Base-by-base conservation (phyloP, 225 moss, liverwort and hornwort species). In the Pleurozium schreberi region DNA sequence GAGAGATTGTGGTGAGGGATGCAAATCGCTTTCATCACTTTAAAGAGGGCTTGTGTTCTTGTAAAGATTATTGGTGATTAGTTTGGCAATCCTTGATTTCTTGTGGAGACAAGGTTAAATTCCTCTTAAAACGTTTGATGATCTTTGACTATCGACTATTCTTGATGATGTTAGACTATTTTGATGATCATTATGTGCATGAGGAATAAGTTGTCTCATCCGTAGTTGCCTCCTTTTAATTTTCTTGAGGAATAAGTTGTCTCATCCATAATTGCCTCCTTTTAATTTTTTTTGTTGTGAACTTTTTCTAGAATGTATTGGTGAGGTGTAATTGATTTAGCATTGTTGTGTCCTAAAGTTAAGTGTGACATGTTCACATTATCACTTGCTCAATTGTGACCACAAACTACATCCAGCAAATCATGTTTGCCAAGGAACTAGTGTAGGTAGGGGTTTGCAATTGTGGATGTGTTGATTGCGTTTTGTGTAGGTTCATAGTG, bases 401-500 rank as follows among this genome's bases (percentile, higher is more conserved):
- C 34, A 57, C 25, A 86, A 57, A 68, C 18, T 90, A 82, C 84
- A 62, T 82, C 75, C 57, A 90, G 7, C 69, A 90, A 38, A 45
- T 88, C 34, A 73, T n/a, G n/a, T 89, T 82, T n/a, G 33, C n/a
- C 38, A 64, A 74, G 61, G 69, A 82, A 45, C 49, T 75, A 81
- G 43, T 89, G 45, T 73, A 73, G 71, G 43, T 2, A 71, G 0
- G 9, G 43, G 15, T 5, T 43, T 43, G 15, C 43, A 71, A 43
- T 17, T 28, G 71, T 71, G 1, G n/a, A 6, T 45, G 16, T 45
- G 10, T 70, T 27, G 26, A 26, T 5, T 42, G 3, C 42, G 8
- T 9, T 45, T 6, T 73, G 3, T 30, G 6, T 73, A 5, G 8
- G 16, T 28, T 45, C 0, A 0, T 30, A 17, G 30, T 5, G 4